A percentile compares a stretch with the other conserved stretches of the same genome.
Evolutionary conservation across 805 yeast species (phyloP).

Genomic region (Yamadazyma takamatsuzukensis): DNA sequence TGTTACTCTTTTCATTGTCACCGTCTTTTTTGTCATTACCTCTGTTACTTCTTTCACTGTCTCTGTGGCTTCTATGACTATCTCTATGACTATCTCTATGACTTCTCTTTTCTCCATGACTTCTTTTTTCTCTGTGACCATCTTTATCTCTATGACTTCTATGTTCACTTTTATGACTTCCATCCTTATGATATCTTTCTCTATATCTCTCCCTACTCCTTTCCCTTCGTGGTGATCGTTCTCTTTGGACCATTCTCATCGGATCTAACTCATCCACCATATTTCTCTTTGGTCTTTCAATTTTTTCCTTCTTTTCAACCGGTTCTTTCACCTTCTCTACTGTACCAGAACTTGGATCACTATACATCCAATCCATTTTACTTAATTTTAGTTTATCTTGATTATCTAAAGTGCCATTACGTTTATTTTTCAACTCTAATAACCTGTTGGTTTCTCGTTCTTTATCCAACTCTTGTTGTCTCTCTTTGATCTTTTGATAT

Average conservation of each 20-base stretch:
- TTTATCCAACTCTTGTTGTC: constrained; percentile 58
- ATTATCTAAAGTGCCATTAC: constrained; percentile 22
- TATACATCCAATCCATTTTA: constrained; percentile 86
- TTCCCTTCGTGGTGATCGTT: neutral
- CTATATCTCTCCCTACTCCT: neutral
- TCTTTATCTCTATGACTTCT: constrained; percentile 1
- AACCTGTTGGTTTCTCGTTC: constrained; percentile 62
- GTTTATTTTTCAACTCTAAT: constrained; percentile 40
- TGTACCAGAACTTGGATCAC: constrained; percentile 32
- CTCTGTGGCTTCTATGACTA: constrained; percentile 5
- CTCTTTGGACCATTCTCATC: constrained; percentile 2
- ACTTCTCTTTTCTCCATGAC: constrained; percentile 1
- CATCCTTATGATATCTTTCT: constrained; percentile 1
- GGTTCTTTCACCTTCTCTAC: constrained; percentile 10
- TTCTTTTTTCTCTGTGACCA: neutral
- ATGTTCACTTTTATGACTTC: constrained; percentile 1
- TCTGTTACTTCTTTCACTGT: constrained; percentile 1
- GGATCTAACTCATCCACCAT: constrained; percentile 7
- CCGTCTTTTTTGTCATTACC: neutral
- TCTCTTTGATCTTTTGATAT: constrained; percentile 56
- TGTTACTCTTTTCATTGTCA: no score
- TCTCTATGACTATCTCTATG: constrained; percentile 2
- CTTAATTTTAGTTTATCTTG: constrained; percentile 34
- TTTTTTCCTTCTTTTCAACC: constrained; percentile 2
- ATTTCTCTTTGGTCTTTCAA: neutral